Evolutionary conservation across 179 eudicot species (phyloP), one percentile per base, ranked within the genome.

Genomic region (Amaranthus tricolor): DNA sequence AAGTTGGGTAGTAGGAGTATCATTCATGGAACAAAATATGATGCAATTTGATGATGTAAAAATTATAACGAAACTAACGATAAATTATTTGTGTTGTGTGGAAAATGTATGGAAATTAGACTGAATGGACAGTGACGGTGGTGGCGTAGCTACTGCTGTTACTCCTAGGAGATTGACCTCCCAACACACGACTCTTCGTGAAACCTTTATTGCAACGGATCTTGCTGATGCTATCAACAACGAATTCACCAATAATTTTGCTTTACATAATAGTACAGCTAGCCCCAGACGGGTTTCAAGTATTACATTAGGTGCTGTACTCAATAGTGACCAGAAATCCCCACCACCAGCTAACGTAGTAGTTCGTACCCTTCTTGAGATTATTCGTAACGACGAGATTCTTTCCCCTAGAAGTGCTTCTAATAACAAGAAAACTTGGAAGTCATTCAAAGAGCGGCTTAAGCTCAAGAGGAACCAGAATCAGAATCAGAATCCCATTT

Each of bases 341-440:
- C 69, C 78, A 5, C 60, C 79, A 65, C 51, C 82, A 3, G 55
- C 68, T 31, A 69, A 55, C 59, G 70, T 55, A 44, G 79, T 79
- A 9, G 83, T 80, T 77, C 79, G 89, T 47, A 89, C 89, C 9
- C 84, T 89, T 7, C 72, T 86, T n/a, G 89, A 88, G 61, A 69
- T 83, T 8, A 82, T 86, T 70, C 78, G 72, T 0, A 84, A 82
- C 72, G 90, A 84, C 57, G 83, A 88, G 21, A 74, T 70, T 62
- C 31, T 50, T 6, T n/a, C 73, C 50, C 54, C 69, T 52, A 1
- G 49, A 69, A 64, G 15, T 64, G 63, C 57, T 31, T 68, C 66
- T 15, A 59, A 55, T 62, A 49, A 64, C 49, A 85, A 76, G 73
- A 86, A 78, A 61, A 78, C 83, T 15, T 88, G 91, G 98, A 80